Evolutionary conservation across 768 basidiomycete genomes (phyloP).

Genomic region (Xerocomus brunneocitrinus): DNA sequence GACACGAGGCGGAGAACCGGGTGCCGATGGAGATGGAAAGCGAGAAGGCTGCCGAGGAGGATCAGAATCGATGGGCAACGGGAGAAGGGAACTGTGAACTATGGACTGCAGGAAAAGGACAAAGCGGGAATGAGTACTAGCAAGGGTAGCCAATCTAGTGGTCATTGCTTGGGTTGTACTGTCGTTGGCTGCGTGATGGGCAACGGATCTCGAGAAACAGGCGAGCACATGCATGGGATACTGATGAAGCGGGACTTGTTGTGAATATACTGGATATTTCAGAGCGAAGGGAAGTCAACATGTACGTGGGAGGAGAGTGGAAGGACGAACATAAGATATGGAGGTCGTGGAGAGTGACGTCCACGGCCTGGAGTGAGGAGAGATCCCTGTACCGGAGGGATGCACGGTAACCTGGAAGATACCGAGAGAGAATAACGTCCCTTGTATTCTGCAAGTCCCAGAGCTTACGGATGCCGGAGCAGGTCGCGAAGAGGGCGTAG

Average conservation of each 20-base stretch:
- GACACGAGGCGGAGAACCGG: constrained; percentile 26
- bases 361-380: constrained; percentile 41
- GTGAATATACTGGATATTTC: constrained; percentile 52
- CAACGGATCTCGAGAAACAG: constrained; percentile 38
- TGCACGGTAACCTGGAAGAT: constrained; percentile 53
- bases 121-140: constrained; percentile 67
- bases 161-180: constrained; percentile 18
- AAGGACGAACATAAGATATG: constrained; percentile 57
- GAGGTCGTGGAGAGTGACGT: constrained; percentile 54
- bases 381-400: constrained; percentile 41
- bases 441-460: constrained; percentile 31
- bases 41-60: constrained; percentile 27
- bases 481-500: constrained; percentile 35
- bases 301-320: constrained; percentile 7
- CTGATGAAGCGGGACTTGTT: constrained; percentile 56
- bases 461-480: constrained; percentile 31
- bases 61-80: constrained; percentile 45
- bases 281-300: constrained; percentile 5
- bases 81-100: constrained; percentile 54
- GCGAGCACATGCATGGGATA: constrained; percentile 69
- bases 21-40: constrained; percentile 10
- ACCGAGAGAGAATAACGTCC: constrained; percentile 41
- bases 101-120: constrained; percentile 71
- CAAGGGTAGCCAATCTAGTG: constrained; percentile 41
- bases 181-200: constrained; percentile 29